A percentile compares a stretch with the other conserved stretches of the same genome.
Evolutionary conservation across 1,139 yeast species (phyloP).

Genomic region (Protomyces pachydermus): DNA sequence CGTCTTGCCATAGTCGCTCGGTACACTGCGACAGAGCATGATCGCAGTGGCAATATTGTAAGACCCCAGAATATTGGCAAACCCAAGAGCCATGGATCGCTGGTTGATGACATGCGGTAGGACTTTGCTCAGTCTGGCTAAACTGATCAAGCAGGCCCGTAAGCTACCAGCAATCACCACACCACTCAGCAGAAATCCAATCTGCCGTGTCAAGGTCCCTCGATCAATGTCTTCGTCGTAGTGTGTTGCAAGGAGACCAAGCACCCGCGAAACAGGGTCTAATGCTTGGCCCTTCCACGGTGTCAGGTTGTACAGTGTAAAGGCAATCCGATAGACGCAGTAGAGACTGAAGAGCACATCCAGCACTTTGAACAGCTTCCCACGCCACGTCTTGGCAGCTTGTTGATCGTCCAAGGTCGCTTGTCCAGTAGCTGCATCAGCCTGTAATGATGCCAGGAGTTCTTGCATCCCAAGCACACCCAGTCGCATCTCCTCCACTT

Average conservation of each 20-base stretch:
- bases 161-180: constrained; percentile 63
- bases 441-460: constrained; percentile 34
- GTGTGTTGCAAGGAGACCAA: constrained; percentile 34
- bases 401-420: constrained; percentile 36
- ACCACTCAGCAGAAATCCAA: constrained; percentile 62
- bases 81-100: constrained; percentile 44
- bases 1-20: constrained; percentile 54
- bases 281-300: constrained; percentile 32
- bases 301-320: constrained; percentile 41
- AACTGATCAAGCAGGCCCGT: constrained; percentile 38
- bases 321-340: constrained; percentile 59
- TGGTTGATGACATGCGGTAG: constrained; percentile 34
- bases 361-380: constrained; percentile 36
- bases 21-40: constrained; percentile 68
- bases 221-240: constrained; percentile 54
- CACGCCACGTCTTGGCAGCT: constrained; percentile 37
- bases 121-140: constrained; percentile 36
- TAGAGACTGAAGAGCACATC: constrained; percentile 50
- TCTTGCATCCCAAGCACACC: constrained; percentile 43
- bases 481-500: constrained; percentile 31
- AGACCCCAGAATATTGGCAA: constrained; percentile 68
- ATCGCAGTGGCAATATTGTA: constrained; percentile 78
- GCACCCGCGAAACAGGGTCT: constrained; percentile 33
- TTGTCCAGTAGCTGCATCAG: constrained; percentile 37
- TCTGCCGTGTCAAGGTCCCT: constrained; percentile 56